Evolutionary conservation across 2,329 filamentous ascomycete genomes (phyloP), one percentile per base, ranked within the genome.

Genomic region (Alternaria conjuncta): DNA sequence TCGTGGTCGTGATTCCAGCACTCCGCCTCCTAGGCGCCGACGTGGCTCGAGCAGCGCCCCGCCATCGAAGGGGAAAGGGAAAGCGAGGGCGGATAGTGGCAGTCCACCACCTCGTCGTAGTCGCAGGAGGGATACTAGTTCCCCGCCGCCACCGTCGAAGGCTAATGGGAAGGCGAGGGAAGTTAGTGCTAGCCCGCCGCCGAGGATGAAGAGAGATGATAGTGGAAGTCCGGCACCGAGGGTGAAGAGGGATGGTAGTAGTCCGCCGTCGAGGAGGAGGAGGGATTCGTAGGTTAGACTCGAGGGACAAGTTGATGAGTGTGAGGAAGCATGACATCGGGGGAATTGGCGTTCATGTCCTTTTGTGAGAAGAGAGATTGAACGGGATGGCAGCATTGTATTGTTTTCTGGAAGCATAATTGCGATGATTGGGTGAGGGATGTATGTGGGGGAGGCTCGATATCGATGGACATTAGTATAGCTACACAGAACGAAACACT

Each of bases 41-140:
- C 46, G 62, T 36, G 49, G 36, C 9, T 64, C 62, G 21, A 55
- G 55, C 26, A 64, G 55, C 28, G 55, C 51, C 8, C 41, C 57
- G 8, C 32, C 47, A 4, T 28, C 36, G 13, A 61, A 56, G 26
- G 58, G 58, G 0, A 56, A 61, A n/a, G 58, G 51, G 3, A 57
- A 23, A 5, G 45, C 36, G 36, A 46, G 44, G 20, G 23, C 45
- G 4, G 46, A 30, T 23, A 57, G 54, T 15, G 15, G 21, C 1
- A 57, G 50, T 53, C 54, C 59, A 2, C 54, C 54, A 2, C 54
- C 54, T 25, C 41, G 54, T n/a, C 32, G 32, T 15, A 36, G 0
- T 32, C 32, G 36, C 25, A 56, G 41, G 54, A 56, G 41, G 25
- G 54, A 46, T 30, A n/a, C 25, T 13, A 55, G 57, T 28, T 15